A percentile compares a stretch with the other conserved stretches of the same genome.
Conservation (phyloP, 352 stramenopile species). For the Globisporangium rhizosaccharum region DNA sequence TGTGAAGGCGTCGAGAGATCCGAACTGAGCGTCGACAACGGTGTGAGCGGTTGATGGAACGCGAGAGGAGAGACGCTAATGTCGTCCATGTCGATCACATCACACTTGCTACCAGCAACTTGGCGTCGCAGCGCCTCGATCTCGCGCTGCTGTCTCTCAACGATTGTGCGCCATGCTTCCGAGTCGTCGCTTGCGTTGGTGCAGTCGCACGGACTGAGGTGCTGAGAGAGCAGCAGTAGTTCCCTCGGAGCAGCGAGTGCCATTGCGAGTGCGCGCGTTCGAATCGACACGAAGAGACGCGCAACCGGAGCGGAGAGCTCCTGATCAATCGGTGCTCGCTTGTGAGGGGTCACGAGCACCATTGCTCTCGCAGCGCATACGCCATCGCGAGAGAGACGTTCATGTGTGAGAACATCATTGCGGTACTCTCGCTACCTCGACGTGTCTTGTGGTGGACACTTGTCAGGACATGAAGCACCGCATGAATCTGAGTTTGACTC, state of each 20-base stretch:
- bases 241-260: neutral
- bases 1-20: slow-evolving; percentile 15
- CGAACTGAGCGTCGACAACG: slow-evolving; percentile 22
- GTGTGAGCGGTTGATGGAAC: slow-evolving; percentile 2
- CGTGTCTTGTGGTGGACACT: no score
- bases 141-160: slow-evolving; percentile 46
- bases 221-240: no score
- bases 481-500: no score
- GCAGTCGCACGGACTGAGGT: neutral
- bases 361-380: no score
- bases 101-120: neutral
- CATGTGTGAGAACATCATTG: no score
- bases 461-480: no score
- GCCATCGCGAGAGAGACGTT: no score
- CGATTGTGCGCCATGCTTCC: slow-evolving; percentile 30
- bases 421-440: no score
- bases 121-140: slow-evolving; percentile 30
- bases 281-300: slow-evolving; percentile 8
- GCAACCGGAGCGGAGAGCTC: no score
- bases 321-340: no score
- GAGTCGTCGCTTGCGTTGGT: slow-evolving; percentile 1
- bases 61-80: slow-evolving; percentile 7
- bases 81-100: neutral
- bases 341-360: no score
- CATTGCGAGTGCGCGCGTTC: neutral